Evolutionary conservation across 208 protist species (phyloP).

Genomic region (Leishmania arabica): DNA sequence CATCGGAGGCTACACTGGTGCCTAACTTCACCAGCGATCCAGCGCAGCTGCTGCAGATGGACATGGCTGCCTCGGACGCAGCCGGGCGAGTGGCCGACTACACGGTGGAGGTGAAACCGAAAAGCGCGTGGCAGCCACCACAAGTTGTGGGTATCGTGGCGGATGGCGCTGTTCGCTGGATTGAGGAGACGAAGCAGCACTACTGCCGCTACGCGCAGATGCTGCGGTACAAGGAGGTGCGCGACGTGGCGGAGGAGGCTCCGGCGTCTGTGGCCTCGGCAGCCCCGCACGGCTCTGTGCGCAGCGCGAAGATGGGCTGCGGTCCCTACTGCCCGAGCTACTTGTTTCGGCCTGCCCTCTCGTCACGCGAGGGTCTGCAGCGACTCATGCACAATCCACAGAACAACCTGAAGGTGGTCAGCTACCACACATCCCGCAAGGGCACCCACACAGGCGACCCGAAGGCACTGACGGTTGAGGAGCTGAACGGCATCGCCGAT

Average conservation of each 20-base stretch:
- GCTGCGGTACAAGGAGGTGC: conserved; percentile 40
- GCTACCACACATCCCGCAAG: conserved; percentile 23
- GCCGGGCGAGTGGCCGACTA: conserved; percentile 23
- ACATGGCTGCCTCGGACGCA: conserved; percentile 7
- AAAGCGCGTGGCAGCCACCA: conserved; percentile 59
- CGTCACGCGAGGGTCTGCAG: conserved; percentile 34
- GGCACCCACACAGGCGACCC: conserved; percentile 7
- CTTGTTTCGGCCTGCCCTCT: conserved; percentile 37
- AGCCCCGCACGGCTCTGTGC: too few relatives aligned
- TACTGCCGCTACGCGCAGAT: conserved; percentile 73
- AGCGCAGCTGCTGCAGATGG: conserved; percentile 20
- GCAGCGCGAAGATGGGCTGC: neutral
- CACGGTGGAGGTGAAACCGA: conserved; percentile 83
- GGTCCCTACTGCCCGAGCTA: conserved; percentile 71
- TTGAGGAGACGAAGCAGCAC: conserved; percentile 49
- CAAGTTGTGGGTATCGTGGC: conserved; percentile 60
- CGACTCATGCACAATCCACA: conserved; percentile 32
- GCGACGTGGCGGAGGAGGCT: conserved; percentile 1
- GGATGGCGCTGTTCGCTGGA: conserved; percentile 36
- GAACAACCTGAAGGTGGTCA: conserved; percentile 54
- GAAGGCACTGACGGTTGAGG: conserved; percentile 13
- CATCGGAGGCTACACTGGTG: conserved; percentile 36
- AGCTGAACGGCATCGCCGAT: conserved; percentile 41
- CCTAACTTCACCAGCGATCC: conserved; percentile 43
- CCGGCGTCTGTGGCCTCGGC: neutral